Evolutionary conservation across 169 alveolate genomes (phyloP), one percentile per base, ranked within the genome.

Genomic region (Eimeria necatrix): DNA sequence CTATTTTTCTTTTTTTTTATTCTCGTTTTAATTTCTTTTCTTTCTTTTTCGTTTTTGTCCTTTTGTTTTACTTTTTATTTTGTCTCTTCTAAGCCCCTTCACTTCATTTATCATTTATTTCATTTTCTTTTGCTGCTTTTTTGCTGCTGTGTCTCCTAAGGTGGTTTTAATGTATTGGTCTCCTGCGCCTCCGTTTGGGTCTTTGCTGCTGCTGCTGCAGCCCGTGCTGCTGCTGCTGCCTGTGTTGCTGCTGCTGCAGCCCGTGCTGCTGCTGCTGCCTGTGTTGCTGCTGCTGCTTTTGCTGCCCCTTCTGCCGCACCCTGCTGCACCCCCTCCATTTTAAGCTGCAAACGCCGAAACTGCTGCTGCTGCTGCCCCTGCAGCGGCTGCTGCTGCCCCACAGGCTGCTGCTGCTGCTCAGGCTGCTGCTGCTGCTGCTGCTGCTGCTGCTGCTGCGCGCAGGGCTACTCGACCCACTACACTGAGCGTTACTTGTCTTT

Each of bases 401-500:
- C 10, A 22, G 8, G 8, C 10, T 22, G 12, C 24, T 68, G 78
- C 78, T 68, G 78, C 78, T 18, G 78, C 12, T 68, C 41, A 6
- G 8, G 78, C 32, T 80, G 53, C 70, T 51, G 49, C 89, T 1
- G 64, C 49, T n/a, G 14, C 6, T 73, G 24, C 48, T 51, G 71
- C 60, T 51, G 46, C 49, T 49, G 68, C 89, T 49, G 9, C 71
- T 48, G 87, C 5, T 0, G 81, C 7, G 7, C 14, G 14, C 88
- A 59, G 95, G 64, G 64, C 20, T 91, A 91, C 84, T 68, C 88
- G 14, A 91, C 95, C 9, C 95, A 91, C 68, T 91, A 60, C 85
- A 78, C 95, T 53, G 95, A 91, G 95, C 26, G 95, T 4, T 91
- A 60, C 32, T 68, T 91, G 74, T 91, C 91, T 32, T 70, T 60